Conservation (phyloP, 345 rosid genomes). For the Sisymbrium altissimum region DNA sequence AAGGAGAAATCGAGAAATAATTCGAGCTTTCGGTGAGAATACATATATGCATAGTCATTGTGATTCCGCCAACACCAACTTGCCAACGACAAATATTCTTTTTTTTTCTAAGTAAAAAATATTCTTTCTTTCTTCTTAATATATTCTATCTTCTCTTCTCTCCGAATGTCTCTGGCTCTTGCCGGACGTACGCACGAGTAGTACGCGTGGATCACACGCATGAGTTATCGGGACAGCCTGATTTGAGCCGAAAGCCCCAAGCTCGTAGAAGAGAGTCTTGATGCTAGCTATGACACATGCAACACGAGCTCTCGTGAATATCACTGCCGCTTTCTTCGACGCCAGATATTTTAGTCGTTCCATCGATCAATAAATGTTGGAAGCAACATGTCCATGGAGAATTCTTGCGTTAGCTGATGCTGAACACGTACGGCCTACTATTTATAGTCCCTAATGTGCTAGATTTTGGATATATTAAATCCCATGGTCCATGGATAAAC, state of each 20-base stretch:
- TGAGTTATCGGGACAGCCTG: background rate
- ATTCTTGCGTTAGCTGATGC: background rate
- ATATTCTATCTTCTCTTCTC: too few relatives aligned
- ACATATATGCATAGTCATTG: background rate
- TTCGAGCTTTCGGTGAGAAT: constrained; percentile 30
- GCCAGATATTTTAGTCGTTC: constrained; percentile 73
- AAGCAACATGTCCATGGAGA: background rate
- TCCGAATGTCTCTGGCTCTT: background rate
- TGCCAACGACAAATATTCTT: constrained; percentile 26
- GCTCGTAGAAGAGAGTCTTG: too few relatives aligned
- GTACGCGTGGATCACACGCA: background rate
- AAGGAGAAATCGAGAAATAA: background rate
- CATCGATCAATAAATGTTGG: constrained; percentile 29
- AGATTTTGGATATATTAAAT: background rate
- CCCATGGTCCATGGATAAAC: background rate
- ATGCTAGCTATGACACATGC: too few relatives aligned
- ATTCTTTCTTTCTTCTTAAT: background rate
- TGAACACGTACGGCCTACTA: constrained; percentile 3
- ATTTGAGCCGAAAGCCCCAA: too few relatives aligned
- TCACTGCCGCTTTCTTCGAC: constrained; percentile 75
- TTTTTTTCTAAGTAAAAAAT: background rate
- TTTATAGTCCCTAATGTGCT: constrained; percentile 51
- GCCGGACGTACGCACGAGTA: background rate
- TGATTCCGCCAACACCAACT: constrained; percentile 30
- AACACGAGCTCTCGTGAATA: constrained; percentile 86